Evolutionary conservation across 805 yeast genomes (phyloP).

Genomic region (Blastobotrys muscicola): DNA sequence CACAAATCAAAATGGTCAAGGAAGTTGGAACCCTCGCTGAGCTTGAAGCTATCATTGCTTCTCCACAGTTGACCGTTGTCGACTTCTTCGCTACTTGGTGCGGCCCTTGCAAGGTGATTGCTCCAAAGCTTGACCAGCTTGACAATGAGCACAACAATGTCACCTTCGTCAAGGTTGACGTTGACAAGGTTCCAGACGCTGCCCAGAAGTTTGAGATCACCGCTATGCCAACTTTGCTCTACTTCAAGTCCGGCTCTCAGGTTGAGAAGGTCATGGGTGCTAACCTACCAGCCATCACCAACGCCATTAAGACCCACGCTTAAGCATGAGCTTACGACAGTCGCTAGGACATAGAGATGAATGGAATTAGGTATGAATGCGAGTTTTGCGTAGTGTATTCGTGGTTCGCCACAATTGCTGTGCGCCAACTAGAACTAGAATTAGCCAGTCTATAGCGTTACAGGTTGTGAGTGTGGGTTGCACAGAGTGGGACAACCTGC

Average conservation of each 20-base stretch:
- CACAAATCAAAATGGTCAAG: slow-evolving; percentile 29
- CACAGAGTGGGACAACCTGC: too few species aligned
- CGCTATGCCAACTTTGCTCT: slow-evolving; percentile 60
- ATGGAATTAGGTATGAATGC: too few species aligned
- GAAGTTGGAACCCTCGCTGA: slow-evolving; percentile 43
- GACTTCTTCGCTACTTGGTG: slow-evolving; percentile 98
- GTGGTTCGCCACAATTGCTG: too few species aligned
- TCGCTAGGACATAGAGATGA: too few species aligned
- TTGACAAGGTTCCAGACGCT: slow-evolving; percentile 66
- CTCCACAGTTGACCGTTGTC: slow-evolving; percentile 72
- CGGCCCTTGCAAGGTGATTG: slow-evolving; percentile 97
- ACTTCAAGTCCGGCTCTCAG: slow-evolving; percentile 75
- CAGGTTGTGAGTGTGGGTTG: too few species aligned
- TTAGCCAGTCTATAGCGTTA: too few species aligned
- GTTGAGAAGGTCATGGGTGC: slow-evolving; percentile 83
- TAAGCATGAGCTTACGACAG: too few species aligned
- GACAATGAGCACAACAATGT: slow-evolving; percentile 47
- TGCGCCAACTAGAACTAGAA: too few species aligned
- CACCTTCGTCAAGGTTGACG: slow-evolving; percentile 83
- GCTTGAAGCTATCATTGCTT: slow-evolving; percentile 54
- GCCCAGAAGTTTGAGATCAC: slow-evolving; percentile 62
- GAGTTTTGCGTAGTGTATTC: too few species aligned
- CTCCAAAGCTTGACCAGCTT: slow-evolving; percentile 85
- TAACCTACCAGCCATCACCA: slow-evolving; percentile 46
- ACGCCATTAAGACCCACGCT: slow-evolving; percentile 54